Evolutionary conservation across 1,139 yeast species (phyloP).

Genomic region (Magnusiomyces magnusii): DNA sequence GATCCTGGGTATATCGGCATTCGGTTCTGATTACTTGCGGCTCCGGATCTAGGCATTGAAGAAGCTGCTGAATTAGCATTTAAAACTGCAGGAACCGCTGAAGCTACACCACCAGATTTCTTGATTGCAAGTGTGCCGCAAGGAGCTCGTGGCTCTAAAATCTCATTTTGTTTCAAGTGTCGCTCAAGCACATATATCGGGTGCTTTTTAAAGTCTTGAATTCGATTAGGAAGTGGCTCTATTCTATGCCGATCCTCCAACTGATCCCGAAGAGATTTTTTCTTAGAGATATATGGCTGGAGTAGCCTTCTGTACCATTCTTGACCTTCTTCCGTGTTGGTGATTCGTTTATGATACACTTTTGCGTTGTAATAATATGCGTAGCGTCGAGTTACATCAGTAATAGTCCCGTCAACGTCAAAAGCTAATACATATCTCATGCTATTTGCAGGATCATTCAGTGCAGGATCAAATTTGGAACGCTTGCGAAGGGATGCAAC

Average conservation of each 20-base stretch:
- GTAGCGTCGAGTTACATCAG: conserved; percentile 84
- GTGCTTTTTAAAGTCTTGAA: conserved; percentile 78
- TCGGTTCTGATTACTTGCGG: background rate
- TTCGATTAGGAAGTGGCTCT: conserved; percentile 84
- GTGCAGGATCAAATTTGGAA: conserved; percentile 72
- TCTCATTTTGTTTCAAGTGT: conserved; percentile 64
- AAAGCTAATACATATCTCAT: conserved; percentile 71
- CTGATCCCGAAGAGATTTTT: conserved; percentile 42
- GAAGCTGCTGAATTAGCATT: background rate
- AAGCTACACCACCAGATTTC: conserved; percentile 6
- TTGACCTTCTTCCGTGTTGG: conserved; percentile 44
- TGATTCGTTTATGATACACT: conserved; percentile 64
- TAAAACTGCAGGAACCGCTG: background rate
- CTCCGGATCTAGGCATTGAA: background rate
- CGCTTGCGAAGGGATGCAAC: conserved; percentile 44
- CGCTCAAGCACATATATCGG: conserved; percentile 71
- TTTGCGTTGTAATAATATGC: conserved; percentile 63
- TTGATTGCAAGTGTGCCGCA: conserved; percentile 59
- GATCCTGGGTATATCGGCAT: background rate
- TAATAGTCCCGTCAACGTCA: conserved; percentile 54
- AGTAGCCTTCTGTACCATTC: conserved; percentile 49
- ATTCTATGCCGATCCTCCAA: conserved; percentile 54
- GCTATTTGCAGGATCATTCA: conserved; percentile 49
- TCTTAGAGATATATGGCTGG: conserved; percentile 23
- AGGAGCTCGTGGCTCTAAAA: conserved; percentile 58